Conservation (phyloP, 192 early-diverging fungal genomes). For the Ambispora gerdemannii region DNA sequence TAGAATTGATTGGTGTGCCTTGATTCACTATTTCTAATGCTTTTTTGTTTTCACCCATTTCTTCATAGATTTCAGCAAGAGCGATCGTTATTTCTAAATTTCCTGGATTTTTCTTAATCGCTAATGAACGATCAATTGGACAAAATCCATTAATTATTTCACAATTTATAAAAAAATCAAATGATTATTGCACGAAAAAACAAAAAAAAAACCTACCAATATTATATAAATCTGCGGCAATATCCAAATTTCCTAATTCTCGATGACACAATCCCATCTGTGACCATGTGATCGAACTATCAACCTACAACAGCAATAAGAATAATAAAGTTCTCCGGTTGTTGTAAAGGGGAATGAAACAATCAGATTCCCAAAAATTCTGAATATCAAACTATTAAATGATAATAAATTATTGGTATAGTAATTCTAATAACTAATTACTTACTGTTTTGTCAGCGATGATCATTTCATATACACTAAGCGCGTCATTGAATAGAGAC, state of each 20-base stretch:
- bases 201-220: slow-evolving; percentile 38
- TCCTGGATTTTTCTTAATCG: slow-evolving; percentile 56
- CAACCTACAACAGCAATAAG: too few relatives aligned
- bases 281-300: slow-evolving; percentile 36
- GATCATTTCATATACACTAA: slow-evolving; percentile 55
- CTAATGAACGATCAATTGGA: slow-evolving; percentile 28
- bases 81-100: slow-evolving; percentile 65
- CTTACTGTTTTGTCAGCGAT: slow-evolving; percentile 46
- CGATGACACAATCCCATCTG: slow-evolving; percentile 60
- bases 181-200: background rate
- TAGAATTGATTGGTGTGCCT: slow-evolving; percentile 40
- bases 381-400: too few relatives aligned
- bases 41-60: slow-evolving; percentile 56
- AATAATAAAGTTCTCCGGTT: too few relatives aligned
- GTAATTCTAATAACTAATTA: slow-evolving; percentile 12
- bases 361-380: too few relatives aligned
- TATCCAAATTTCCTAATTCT: slow-evolving; percentile 59
- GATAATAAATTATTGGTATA: too few relatives aligned
- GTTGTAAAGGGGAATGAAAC: too few relatives aligned
- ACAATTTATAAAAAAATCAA: background rate
- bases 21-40: slow-evolving; percentile 50
- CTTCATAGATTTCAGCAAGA: slow-evolving; percentile 71
- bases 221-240: slow-evolving; percentile 57
- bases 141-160: background rate
- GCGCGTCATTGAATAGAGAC: slow-evolving; percentile 59